Percentiles rank a stretch among this genome's conserved stretches.
Evolutionary conservation across 1,284 basidiomycete species (phyloP).

Genomic region (Cutaneotrichosporon mucoides): DNA sequence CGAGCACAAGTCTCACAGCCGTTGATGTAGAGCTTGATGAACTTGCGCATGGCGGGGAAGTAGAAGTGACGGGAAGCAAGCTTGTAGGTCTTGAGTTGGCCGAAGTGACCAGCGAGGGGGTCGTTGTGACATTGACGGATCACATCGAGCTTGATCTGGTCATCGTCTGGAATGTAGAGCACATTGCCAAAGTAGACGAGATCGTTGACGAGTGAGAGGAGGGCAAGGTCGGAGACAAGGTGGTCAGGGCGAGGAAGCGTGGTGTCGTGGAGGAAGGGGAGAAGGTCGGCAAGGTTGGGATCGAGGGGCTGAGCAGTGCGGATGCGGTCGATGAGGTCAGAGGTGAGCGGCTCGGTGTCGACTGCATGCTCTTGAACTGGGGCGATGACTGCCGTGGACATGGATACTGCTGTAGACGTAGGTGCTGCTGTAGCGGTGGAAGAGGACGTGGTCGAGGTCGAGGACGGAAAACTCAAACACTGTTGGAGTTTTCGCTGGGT

Average conservation of each 20-base stretch:
- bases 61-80: slow-evolving; percentile 27
- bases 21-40: slow-evolving; percentile 27
- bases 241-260: not conserved
- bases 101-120: slow-evolving; percentile 49
- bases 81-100: slow-evolving; percentile 45
- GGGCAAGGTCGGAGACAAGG: not conserved
- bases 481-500: too few relatives aligned
- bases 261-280: not conserved
- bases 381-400: too few relatives aligned
- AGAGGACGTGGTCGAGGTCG: too few relatives aligned
- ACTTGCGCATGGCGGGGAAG: slow-evolving; percentile 27
- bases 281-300: not conserved
- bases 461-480: too few relatives aligned
- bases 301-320: not conserved
- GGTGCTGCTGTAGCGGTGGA: too few relatives aligned
- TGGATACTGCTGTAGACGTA: too few relatives aligned
- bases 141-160: slow-evolving; percentile 13
- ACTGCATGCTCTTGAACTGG: too few relatives aligned
- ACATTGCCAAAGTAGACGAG: not conserved
- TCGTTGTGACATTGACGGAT: slow-evolving; percentile 29
- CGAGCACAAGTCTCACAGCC: slow-evolving; percentile 46
- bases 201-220: not conserved
- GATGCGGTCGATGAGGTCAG: not conserved
- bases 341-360: not conserved
- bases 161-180: slow-evolving; percentile 5